Evolutionary conservation across 106 monocot species (phyloP).

Genomic region (Chionographis japonica): DNA sequence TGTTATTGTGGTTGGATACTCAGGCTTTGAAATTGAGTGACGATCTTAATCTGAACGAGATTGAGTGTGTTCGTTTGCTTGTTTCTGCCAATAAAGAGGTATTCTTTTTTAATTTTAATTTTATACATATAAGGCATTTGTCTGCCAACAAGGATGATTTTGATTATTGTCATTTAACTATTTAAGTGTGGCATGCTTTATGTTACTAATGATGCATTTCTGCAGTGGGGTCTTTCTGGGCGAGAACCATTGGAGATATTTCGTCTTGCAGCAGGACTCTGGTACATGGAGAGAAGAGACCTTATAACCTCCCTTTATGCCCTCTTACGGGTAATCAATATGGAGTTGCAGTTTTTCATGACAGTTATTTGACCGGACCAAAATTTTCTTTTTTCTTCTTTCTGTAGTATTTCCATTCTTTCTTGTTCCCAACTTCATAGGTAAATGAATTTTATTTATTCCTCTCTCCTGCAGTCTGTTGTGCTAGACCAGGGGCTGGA

Average conservation of each 20-base stretch:
- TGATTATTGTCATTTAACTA: too few species aligned
- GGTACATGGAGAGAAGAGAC: constrained; percentile 95
- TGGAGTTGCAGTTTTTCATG: not conserved
- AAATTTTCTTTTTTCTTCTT: not conserved
- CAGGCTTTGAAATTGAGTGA: constrained; percentile 94
- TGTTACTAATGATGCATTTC: not conserved
- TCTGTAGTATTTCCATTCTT: not conserved
- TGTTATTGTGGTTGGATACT: constrained; percentile 2
- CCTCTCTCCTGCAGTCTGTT: constrained; percentile 53
- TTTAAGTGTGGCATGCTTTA: not conserved
- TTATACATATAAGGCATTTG: not conserved
- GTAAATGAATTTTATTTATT: not conserved
- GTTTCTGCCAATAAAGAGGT: constrained; percentile 89
- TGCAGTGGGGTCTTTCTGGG: constrained; percentile 79
- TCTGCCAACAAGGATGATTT: too few species aligned
- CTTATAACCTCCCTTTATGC: constrained; percentile 75
- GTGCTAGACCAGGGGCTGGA: constrained; percentile 82
- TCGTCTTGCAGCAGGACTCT: constrained; percentile 84
- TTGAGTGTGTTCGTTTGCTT: constrained; percentile 80
- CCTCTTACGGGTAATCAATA: constrained; percentile 63
- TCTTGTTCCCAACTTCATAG: not conserved
- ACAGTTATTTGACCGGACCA: not conserved
- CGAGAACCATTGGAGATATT: constrained; percentile 83
- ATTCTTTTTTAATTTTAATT: constrained; percentile 5
- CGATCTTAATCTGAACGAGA: constrained; percentile 93